These are phyloP conservation scores for Cladosporium sp. DNA, from an alignment of 2,329 filamentous ascomycete genomes.

Conservation along the genomic window DNA sequence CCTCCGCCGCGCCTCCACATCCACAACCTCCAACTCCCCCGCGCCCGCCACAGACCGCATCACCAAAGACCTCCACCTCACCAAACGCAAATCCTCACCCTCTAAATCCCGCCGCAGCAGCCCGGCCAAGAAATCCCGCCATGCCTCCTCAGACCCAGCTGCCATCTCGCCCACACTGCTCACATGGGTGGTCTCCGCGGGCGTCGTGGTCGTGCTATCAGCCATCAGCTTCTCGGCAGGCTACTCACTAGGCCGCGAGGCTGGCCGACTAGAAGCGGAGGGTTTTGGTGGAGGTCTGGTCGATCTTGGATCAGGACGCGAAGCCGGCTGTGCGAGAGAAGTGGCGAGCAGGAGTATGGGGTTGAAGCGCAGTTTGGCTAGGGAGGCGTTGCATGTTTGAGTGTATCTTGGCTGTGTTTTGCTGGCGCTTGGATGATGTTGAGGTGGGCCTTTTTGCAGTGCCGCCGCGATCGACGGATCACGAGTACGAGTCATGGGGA, in stretches of 20 bases:
- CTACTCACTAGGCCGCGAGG: conserved; percentile 61
- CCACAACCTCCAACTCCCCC: conserved; percentile 31
- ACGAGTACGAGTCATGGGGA: background rate
- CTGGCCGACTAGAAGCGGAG: conserved; percentile 52
- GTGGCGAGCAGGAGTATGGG: conserved; percentile 35
- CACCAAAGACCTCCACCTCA: conserved; percentile 18
- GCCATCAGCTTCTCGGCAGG: conserved; percentile 66
- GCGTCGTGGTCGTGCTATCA: conserved; percentile 63
- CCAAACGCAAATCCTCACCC: conserved; percentile 47
- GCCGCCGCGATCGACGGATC: background rate
- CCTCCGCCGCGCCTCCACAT: conserved; percentile 34
- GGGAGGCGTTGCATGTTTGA: conserved; percentile 34
- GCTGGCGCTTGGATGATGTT: background rate
- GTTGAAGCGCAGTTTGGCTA: conserved; percentile 34
- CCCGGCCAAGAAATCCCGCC: conserved; percentile 44
- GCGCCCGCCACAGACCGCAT: conserved; percentile 16
- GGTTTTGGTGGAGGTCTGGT: conserved; percentile 24
- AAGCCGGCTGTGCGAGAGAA: conserved; percentile 34
- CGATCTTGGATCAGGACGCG: conserved; percentile 25
- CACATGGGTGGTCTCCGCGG: conserved; percentile 66
- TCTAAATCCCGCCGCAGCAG: conserved; percentile 36
- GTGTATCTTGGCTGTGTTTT: too few species aligned
- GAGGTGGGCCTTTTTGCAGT: background rate
- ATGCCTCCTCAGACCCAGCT: conserved; percentile 32
- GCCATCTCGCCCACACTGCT: conserved; percentile 60